A percentile compares a stretch with the other conserved stretches of the same genome.
These are phyloP conservation scores for Maudiozyma saulgeensis DNA, from an alignment of 805 yeast species.

Conservation along the genomic window DNA sequence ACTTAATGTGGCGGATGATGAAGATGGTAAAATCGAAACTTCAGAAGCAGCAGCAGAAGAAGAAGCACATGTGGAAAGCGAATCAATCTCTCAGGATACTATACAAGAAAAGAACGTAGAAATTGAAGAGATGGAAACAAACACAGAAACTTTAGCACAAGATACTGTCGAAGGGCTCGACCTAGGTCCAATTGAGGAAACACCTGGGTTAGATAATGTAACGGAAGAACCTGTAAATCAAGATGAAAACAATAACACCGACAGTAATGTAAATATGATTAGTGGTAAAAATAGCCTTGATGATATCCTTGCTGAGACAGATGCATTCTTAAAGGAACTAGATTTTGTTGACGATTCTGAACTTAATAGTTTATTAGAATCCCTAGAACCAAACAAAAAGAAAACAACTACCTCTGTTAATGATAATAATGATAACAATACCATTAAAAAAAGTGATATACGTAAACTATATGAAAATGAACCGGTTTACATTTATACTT, in stretches of 20 bases:
- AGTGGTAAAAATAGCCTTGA: conserved; percentile 3
- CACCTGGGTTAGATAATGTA: background rate
- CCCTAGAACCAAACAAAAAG: conserved; percentile 6
- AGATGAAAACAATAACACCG: background rate
- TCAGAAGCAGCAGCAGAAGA: background rate
- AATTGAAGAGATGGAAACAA: background rate
- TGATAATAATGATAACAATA: background rate
- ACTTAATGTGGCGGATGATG: too few relatives aligned
- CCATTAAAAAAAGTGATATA: conserved; percentile 11
- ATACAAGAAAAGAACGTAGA: background rate
- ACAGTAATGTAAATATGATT: background rate
- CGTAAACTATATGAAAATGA: conserved; percentile 31
- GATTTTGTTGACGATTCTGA: conserved; percentile 20
- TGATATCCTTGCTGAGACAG: conserved; percentile 24
- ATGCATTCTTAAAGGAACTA: conserved; percentile 23
- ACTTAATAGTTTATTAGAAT: conserved; percentile 10
- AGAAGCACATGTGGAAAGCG: background rate
- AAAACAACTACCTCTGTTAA: background rate
- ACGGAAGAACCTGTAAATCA: background rate
- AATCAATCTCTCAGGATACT: background rate
- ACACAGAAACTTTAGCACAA: background rate
- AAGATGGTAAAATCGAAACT: too few relatives aligned
- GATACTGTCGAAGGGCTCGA: background rate
- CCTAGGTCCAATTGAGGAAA: background rate
- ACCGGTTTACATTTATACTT: conserved; percentile 73